A percentile compares a stretch with the other conserved stretches of the same genome.
These are phyloP conservation scores for Cydonia oblonga DNA, from an alignment of 331 rosid species.

Conservation along the genomic window DNA sequence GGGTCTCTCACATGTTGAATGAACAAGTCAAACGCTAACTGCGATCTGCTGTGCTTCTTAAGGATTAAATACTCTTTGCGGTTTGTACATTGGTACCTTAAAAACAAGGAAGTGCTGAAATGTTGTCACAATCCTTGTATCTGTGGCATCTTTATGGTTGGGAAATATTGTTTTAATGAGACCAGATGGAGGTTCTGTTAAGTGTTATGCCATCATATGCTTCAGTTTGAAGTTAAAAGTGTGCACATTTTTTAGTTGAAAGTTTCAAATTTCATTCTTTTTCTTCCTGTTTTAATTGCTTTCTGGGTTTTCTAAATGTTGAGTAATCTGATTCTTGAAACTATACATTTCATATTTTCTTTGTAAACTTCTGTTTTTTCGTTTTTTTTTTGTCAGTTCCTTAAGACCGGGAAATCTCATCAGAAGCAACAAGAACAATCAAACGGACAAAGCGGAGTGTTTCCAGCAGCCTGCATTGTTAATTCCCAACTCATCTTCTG, in stretches of 20 bases:
- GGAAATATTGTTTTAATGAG: not conserved
- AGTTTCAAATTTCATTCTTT: too few relatives aligned
- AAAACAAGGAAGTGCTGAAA: not conserved
- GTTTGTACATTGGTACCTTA: not conserved
- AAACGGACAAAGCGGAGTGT: constrained; percentile 75
- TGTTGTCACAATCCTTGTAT: not conserved
- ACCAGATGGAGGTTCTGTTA: not conserved
- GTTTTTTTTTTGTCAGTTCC: too few relatives aligned
- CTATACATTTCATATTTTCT: not conserved
- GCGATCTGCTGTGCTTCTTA: not conserved
- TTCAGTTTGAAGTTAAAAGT: not conserved
- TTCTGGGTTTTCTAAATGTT: not conserved
- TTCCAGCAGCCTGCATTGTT: constrained; percentile 52
- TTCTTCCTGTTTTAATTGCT: too few relatives aligned
- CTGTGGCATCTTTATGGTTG: not conserved
- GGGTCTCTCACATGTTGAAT: constrained; percentile 73
- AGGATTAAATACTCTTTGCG: not conserved
- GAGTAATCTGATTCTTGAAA: not conserved
- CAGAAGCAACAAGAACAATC: constrained; percentile 84
- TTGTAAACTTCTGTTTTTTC: too few relatives aligned
- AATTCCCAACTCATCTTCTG: constrained; percentile 64
- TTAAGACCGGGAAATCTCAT: not conserved
- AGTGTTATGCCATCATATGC: not conserved
- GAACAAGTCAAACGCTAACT: constrained; percentile 6
- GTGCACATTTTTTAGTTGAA: too few relatives aligned